Evolutionary conservation across 2,329 filamentous ascomycete genomes (phyloP).

Genomic region (Cladophialophora exuberans): DNA sequence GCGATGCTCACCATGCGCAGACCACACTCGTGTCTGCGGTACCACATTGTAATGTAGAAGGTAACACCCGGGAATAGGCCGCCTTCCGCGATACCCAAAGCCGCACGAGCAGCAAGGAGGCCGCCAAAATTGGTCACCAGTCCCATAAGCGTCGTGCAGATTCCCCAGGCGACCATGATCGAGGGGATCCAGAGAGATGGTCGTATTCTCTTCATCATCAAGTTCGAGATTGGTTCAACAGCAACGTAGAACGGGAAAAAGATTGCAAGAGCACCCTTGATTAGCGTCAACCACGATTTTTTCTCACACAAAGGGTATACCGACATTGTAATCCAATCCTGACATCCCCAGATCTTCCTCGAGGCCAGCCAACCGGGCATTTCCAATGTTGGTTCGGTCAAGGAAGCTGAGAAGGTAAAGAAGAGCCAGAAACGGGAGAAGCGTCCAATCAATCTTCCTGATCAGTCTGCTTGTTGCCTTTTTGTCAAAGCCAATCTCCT

Average conservation of each 20-base stretch:
- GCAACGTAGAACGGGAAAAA: slow-evolving; percentile 31
- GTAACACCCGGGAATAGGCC: slow-evolving; percentile 42
- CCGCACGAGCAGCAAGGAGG: slow-evolving; percentile 38
- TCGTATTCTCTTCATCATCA: slow-evolving; percentile 25
- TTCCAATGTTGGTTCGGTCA: slow-evolving; percentile 53
- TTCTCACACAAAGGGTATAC: background rate
- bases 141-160: slow-evolving; percentile 55
- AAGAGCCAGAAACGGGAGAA: slow-evolving; percentile 46
- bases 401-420: slow-evolving; percentile 68
- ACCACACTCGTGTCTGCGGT: slow-evolving; percentile 24
- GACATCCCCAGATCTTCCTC: slow-evolving; percentile 48
- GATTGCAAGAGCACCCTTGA: slow-evolving; percentile 24
- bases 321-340: slow-evolving; percentile 48
- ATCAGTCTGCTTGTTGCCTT: slow-evolving; percentile 32
- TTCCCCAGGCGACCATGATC: slow-evolving; percentile 46
- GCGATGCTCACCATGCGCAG: slow-evolving; percentile 19
- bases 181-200: slow-evolving; percentile 25
- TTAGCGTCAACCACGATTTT: slow-evolving; percentile 33
- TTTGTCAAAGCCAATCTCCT: slow-evolving; percentile 32
- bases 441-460: slow-evolving; percentile 40
- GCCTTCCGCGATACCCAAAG: slow-evolving; percentile 45
- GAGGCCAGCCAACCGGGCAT: slow-evolving; percentile 50
- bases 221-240: slow-evolving; percentile 44
- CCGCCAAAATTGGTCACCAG: slow-evolving; percentile 41
- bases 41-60: slow-evolving; percentile 28